Base-by-base conservation (phyloP, 768 basidiomycete species). In the Tricholoma furcatifolium region DNA sequence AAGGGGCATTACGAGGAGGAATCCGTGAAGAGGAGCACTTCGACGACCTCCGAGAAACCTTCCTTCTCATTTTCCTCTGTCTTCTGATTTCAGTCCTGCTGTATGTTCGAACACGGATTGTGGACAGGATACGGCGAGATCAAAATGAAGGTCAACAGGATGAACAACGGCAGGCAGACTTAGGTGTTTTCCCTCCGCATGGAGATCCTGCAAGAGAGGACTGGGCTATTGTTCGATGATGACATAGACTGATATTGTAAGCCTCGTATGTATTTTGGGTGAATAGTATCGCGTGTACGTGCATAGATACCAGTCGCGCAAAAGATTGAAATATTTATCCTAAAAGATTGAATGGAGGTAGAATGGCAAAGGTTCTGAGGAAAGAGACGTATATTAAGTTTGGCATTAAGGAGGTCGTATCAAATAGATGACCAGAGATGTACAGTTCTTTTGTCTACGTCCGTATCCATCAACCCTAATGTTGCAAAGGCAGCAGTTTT, bases 21-120 rank as follows among this genome's bases (percentile, higher is more conserved):
- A 70, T 79, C 45, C 78, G 83, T 12, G 84, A 82, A 14, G 84
- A 87, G 17, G 82, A 77, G n/a, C 82, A 81, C 1, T 67, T 65
- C 14, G 83, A 91, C 54, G 90, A 92, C 59, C 84, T 91, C 51
- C 72, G 71, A 30, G 93, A 95, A 74, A 95, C 89, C 21, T 79
- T 91, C 72, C 66, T 93, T 35, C 76, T 95, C 39, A 78, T 94
- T 3, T 67, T 82, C 38, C 73, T 96, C 23, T 91, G 89, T 62
- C 69, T 88, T 21, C 71, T 81, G 18, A 85, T 93, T 46, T 88
- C 88, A 34, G 71, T 84, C 39, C 73, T 94, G 59, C 76, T 93
- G 44, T 93, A 91, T 66, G 72, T 91, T 51, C 82, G 92, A 55
- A 88, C 88, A 12, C 81, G 89, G 51, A 87, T 90, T 60, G 81